Conservation (phyloP, 2,329 filamentous ascomycete genomes). For the Trichoderma simmonsii region DNA sequence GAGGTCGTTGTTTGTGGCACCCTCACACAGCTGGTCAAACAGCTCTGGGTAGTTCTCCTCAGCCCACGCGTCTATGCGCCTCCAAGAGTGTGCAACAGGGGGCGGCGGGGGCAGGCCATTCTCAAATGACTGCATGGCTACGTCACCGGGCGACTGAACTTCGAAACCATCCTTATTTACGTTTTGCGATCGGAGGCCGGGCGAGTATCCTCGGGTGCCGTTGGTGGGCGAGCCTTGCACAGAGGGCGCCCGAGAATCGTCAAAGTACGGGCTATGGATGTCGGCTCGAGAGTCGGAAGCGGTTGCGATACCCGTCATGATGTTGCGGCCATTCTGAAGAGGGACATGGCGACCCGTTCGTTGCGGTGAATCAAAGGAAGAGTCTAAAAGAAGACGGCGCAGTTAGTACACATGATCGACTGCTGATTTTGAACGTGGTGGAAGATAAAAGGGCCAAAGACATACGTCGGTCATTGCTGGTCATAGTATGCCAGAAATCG, state of each 20-base stretch:
- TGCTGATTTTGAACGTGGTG: background rate
- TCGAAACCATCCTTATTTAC: slow-evolving; percentile 66
- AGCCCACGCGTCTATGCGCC: slow-evolving; percentile 87
- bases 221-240: slow-evolving; percentile 35
- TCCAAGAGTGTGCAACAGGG: slow-evolving; percentile 86
- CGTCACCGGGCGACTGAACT: slow-evolving; percentile 72
- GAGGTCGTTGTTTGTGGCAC: slow-evolving; percentile 87
- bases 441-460: background rate
- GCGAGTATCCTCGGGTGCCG: slow-evolving; percentile 65
- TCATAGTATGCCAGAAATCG: slow-evolving; percentile 93
- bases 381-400: slow-evolving; percentile 56
- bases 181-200: slow-evolving; percentile 75
- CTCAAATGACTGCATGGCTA: slow-evolving; percentile 93
- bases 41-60: slow-evolving; percentile 95
- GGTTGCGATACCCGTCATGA: slow-evolving; percentile 83
- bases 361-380: slow-evolving; percentile 88
- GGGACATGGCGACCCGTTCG: slow-evolving; percentile 87
- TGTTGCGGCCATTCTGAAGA: slow-evolving; percentile 76
- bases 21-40: slow-evolving; percentile 88
- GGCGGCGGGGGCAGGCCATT: slow-evolving; percentile 89
- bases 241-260: slow-evolving; percentile 60
- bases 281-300: slow-evolving; percentile 86
- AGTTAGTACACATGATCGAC: background rate
- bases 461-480: slow-evolving; percentile 66
- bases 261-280: slow-evolving; percentile 72